phyloP scores from a whole-genome alignment of 352 stramenopile genomes.

The Pythium pectinolyticum region DNA sequence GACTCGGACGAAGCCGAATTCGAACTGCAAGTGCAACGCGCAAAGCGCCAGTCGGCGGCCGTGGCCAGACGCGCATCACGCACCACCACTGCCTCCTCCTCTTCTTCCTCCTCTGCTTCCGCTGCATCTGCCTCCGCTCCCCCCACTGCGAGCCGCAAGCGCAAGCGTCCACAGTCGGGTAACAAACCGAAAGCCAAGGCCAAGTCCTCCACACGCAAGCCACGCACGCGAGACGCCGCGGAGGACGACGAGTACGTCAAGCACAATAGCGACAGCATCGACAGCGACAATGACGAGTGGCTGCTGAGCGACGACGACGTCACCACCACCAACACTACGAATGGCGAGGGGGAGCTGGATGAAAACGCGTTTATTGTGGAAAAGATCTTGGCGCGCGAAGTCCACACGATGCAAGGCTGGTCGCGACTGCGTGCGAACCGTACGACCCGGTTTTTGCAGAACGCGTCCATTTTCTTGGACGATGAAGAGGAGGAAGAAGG shows the following conservation, averaged over 20 bases:
- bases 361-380: conserved; percentile 84
- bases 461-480: conserved; percentile 81
- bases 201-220: conserved; percentile 1
- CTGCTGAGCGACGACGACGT: conserved; percentile 4
- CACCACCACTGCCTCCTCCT: too few species aligned
- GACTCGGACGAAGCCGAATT: conserved; percentile 35
- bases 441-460: conserved; percentile 73
- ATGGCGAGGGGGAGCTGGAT: conserved; percentile 34
- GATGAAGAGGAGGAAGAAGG: conserved; percentile 39
- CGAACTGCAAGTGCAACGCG: conserved; percentile 24
- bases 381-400: conserved; percentile 77
- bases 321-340: conserved; percentile 16
- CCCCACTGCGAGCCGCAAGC: conserved; percentile 16
- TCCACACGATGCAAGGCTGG: conserved; percentile 81
- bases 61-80: not conserved
- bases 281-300: conserved; percentile 6
- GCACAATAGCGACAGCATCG: conserved; percentile 8
- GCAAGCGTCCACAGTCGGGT: conserved; percentile 22
- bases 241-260: conserved; percentile 21
- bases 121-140: not conserved
- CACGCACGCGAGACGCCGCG: not conserved
- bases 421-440: conserved; percentile 68
- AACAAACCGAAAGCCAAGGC: conserved; percentile 3
- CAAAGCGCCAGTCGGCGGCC: conserved; percentile 1
- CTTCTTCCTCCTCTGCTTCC: not conserved